phyloP scores from a whole-genome alignment of 805 yeast species.

The Candida saitoana region DNA sequence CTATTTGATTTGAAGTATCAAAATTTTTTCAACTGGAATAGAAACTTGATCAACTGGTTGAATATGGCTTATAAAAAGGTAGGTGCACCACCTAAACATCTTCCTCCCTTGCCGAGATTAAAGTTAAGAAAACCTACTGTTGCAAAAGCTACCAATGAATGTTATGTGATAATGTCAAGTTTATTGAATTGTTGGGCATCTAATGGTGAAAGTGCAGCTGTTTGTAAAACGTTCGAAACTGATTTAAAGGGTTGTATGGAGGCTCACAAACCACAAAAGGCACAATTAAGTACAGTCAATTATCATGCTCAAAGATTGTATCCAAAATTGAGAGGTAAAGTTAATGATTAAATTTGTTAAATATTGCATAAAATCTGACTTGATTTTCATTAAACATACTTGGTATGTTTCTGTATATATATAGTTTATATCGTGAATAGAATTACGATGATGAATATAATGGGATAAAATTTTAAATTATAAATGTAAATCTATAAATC shows the following conservation, averaged over 20 bases:
- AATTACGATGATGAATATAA: conserved; percentile 4
- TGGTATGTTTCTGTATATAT: background rate
- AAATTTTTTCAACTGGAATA: background rate
- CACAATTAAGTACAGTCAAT: conserved; percentile 44
- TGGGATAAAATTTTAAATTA: conserved; percentile 1
- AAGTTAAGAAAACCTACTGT: conserved; percentile 63
- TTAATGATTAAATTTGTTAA: conserved; percentile 24
- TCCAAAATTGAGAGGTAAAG: conserved; percentile 49
- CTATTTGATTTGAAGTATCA: background rate
- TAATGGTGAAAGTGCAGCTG: conserved; percentile 74
- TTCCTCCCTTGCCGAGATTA: conserved; percentile 72
- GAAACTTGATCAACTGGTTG: background rate
- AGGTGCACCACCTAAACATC: conserved; percentile 35
- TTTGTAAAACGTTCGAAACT: conserved; percentile 60
- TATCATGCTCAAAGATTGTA: conserved; percentile 55
- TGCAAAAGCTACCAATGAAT: conserved; percentile 60
- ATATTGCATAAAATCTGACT: background rate
- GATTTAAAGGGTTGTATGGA: conserved; percentile 77
- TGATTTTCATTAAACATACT: background rate
- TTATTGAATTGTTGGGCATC: conserved; percentile 95
- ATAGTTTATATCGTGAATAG: background rate
- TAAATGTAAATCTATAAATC: background rate
- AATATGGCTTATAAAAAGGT: conserved; percentile 42
- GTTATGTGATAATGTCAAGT: conserved; percentile 78
- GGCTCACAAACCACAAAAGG: conserved; percentile 35